Evolutionary conservation across 23 red algal genomes (phyloP), one percentile per base, ranked within the genome.

Genomic region (Gracilariopsis chorda): DNA sequence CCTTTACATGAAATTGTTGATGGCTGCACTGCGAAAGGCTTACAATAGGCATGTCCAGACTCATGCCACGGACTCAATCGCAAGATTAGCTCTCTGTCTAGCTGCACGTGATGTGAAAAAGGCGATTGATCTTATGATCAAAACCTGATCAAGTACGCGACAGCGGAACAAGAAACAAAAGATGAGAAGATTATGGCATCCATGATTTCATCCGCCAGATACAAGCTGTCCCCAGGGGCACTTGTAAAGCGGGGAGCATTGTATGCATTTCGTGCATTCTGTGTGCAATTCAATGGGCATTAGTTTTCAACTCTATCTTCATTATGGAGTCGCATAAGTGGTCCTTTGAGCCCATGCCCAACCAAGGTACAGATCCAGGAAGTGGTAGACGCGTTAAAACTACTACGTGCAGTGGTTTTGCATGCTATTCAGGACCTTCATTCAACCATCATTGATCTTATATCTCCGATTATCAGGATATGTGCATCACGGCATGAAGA

Each of bases 131-230:
- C 52, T 94, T 17, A 81, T 98, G 60, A 25, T 90, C 42, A 96
- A 99, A 99, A 99, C 67, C 61, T 99, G 49, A 67, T 83, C 70
- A 98, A 98, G 60, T 90, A 92, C 52, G 45, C 90, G 19, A 94
- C 88, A 20, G 56, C 78, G 1, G 74, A 80, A 47, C 84, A 77
- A 46, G 63, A 79, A 61, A 59, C 70, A 17, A 53, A 21, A 36
- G 76, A 80, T 27, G 70, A 89, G 24, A 17, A 89, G 27, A 23
- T 77, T 23, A 73, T 89, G 7, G 47, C 65, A 61, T 89, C 85
- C 2, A 63, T 77, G 51, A 77, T 42, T 12, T 58, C 49, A 10
- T 46, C 51, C 24, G 33, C 29, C 14, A 57, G 17, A 47, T 59
- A 51, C 24, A 70, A 73, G 40, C 51, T 89, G 14, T 35, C 41